These are phyloP conservation scores for Penicillium olsonii DNA, from an alignment of 2,329 filamentous ascomycete genomes.

Conservation along the genomic window DNA sequence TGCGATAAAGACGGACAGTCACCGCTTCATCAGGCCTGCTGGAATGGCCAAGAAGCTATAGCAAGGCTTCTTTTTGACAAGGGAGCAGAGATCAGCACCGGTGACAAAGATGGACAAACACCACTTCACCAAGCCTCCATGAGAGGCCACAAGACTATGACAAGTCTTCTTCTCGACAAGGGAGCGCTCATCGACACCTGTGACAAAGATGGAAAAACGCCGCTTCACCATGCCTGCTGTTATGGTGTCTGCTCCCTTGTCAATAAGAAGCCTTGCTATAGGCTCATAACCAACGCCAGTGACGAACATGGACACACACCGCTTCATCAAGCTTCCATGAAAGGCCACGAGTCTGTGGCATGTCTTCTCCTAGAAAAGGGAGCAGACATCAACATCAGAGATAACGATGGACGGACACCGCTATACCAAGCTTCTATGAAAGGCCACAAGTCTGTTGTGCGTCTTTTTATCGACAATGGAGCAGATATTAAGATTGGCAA, in stretches of 20 bases:
- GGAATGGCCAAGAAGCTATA: background rate
- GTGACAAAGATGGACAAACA: background rate
- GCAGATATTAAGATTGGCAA: conserved; percentile 9
- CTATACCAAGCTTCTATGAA: background rate
- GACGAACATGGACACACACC: background rate
- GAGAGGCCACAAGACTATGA: background rate
- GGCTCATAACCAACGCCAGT: background rate
- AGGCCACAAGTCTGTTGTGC: background rate
- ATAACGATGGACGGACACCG: background rate
- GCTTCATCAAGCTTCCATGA: background rate
- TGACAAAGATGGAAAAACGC: background rate
- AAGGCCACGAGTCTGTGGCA: background rate
- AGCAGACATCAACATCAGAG: background rate
- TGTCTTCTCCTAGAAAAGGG: background rate
- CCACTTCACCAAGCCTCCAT: background rate
- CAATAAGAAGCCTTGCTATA: background rate
- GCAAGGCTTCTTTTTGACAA: background rate
- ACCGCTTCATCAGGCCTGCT: background rate
- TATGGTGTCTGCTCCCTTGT: background rate
- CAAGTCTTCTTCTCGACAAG: background rate
- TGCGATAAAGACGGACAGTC: too few species aligned
- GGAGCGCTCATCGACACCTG: background rate
- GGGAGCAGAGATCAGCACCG: background rate
- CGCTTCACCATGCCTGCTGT: background rate
- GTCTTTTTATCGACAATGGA: conserved; percentile 12